phyloP scores from a whole-genome alignment of 371 early-diverging fungal genomes.

The Apophysomyces sp. region DNA sequence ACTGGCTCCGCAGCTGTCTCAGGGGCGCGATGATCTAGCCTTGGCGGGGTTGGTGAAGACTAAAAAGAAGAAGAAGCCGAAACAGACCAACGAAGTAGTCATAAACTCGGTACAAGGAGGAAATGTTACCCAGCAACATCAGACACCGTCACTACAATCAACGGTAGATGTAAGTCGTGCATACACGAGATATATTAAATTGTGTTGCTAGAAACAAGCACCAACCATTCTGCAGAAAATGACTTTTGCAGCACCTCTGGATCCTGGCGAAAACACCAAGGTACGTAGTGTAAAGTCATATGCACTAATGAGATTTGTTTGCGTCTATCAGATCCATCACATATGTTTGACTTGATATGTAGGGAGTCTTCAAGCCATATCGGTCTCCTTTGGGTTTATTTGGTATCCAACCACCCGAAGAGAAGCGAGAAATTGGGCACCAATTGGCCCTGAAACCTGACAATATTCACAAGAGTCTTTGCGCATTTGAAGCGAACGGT shows the following conservation, averaged over 20 bases:
- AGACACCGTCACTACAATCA: not conserved
- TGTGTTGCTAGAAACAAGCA: not conserved
- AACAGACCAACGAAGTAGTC: not conserved
- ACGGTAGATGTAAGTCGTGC: not conserved
- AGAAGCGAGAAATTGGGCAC: not conserved
- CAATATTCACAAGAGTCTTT: conserved; percentile 7
- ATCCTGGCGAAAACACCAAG: not conserved
- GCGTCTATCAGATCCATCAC: not conserved
- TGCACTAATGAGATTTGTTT: not conserved
- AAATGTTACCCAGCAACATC: too few species aligned
- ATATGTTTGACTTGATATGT: conserved; percentile 1
- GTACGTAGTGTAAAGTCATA: not conserved
- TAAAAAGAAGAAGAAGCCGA: not conserved
- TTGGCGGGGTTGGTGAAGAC: not conserved
- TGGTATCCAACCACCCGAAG: not conserved
- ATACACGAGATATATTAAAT: not conserved
- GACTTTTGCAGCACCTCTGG: not conserved
- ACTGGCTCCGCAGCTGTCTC: too few species aligned
- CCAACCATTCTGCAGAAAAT: not conserved
- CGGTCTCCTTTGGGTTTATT: conserved; percentile 11
- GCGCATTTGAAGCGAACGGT: conserved; percentile 18
- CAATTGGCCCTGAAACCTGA: not conserved
- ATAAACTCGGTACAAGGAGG: not conserved
- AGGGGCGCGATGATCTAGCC: not conserved
- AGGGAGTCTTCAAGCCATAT: conserved; percentile 19